Evolutionary conservation across 2,329 filamentous ascomycete genomes (phyloP).

Genomic region (Cadophora gregata): DNA sequence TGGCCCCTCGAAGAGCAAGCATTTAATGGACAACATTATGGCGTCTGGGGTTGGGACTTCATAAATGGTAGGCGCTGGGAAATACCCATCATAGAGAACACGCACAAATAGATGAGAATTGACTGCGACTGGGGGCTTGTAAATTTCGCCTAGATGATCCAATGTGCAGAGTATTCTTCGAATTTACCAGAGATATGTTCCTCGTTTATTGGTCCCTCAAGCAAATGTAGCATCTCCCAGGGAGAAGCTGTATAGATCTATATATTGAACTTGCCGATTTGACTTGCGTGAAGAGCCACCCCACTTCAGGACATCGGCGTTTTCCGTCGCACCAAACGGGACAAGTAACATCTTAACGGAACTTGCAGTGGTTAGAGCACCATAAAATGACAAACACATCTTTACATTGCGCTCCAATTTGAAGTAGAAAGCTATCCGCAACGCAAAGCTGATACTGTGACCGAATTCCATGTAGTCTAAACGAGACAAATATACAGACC

Average conservation of each 20-base stretch:
- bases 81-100: slow-evolving; percentile 25
- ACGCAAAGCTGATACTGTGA: neutral
- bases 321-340: slow-evolving; percentile 11
- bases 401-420: neutral
- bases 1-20: slow-evolving; percentile 80
- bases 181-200: no score
- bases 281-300: no score
- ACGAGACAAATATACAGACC: neutral
- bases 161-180: no score
- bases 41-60: slow-evolving; percentile 2
- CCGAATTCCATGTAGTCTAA: neutral
- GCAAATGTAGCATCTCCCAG: no score
- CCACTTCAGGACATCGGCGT: slow-evolving; percentile 2
- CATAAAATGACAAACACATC: slow-evolving; percentile 14
- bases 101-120: neutral
- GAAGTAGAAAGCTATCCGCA: neutral
- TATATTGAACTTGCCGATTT: neutral
- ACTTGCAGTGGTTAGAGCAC: slow-evolving; percentile 18
- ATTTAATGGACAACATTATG: slow-evolving; percentile 55
- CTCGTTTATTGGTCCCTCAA: no score
- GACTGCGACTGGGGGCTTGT: neutral
- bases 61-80: slow-evolving; percentile 25
- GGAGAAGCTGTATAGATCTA: no score
- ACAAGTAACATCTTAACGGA: slow-evolving; percentile 7
- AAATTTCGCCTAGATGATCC: no score